Evolutionary conservation across 2,329 filamentous ascomycete genomes (phyloP), one percentile per base, ranked within the genome.

Genomic region (Hypomyces perniciosus): DNA sequence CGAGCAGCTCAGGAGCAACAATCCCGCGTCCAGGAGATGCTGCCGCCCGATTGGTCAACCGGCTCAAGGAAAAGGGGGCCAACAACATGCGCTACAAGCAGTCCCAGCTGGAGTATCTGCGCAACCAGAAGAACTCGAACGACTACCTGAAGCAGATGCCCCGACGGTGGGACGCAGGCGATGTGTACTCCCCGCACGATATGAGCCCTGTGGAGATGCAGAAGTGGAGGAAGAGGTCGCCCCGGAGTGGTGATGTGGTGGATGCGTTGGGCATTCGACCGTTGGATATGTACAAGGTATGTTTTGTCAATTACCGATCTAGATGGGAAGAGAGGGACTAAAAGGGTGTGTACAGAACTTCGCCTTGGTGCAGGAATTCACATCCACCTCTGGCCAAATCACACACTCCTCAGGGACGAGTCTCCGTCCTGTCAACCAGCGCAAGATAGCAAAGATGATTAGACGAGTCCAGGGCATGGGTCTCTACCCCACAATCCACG

Each of bases 181-280:
- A 97, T 65, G 78, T 96, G 47, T 97, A 97, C 71, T 80, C 90
- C 53, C 93, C 93, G 33, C 88, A 91, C 65, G 93, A 99, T 70
- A 69, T 99, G 65, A 86, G 82, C 50, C 77, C 83, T 27, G 72
- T 75, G 34, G 91, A 96, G 78, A 85, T 88, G 82, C 72, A 72
- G 64, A 95, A 95, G 75, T 96, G 87, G 86, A 83, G 79, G 68
- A 76, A 72, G 65, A 71, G 71, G 57, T 68, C 72, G 50, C 79
- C 79, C 54, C 80, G 81, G 50, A 72, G 76, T 38, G 74, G 66
- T 48, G 92, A 99, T 68, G 81, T 87, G 6, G 83, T 96, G 57
- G 90, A 96, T 67, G 73, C 85, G 37, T 68, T 96, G 63, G 86
- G 84, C 26, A 74, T 96, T 53, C 86, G 90, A 59, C 92, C 93